phyloP scores from a whole-genome alignment of 2,329 filamentous ascomycete genomes.

The Colletotrichum melonis region DNA sequence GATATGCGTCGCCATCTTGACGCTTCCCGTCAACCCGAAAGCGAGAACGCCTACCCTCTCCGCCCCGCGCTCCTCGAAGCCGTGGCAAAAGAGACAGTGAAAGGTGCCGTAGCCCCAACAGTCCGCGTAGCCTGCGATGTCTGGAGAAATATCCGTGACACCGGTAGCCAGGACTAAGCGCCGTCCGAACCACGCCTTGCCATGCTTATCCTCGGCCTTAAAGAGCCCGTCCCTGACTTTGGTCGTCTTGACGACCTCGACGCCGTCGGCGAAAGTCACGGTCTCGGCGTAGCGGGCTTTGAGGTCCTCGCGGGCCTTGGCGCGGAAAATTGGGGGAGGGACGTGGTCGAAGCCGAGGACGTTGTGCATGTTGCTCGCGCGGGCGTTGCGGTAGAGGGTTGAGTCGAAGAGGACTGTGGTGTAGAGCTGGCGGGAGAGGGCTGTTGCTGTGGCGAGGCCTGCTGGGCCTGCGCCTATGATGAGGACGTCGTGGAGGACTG shows the following conservation, averaged over 20 bases:
- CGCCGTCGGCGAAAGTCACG: constrained; percentile 44
- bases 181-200: constrained; percentile 56
- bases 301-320: constrained; percentile 48
- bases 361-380: constrained; percentile 60
- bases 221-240: constrained; percentile 47
- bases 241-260: constrained; percentile 43
- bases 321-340: constrained; percentile 47
- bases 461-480: constrained; percentile 65
- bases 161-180: constrained; percentile 69
- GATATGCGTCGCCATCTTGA: constrained; percentile 50
- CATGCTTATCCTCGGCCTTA: constrained; percentile 52
- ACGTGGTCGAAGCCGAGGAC: constrained; percentile 53
- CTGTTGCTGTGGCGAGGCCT: constrained; percentile 58
- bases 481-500: constrained; percentile 57
- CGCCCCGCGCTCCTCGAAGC: constrained; percentile 65
- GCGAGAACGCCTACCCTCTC: constrained; percentile 59
- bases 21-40: constrained; percentile 45
- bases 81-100: constrained; percentile 71
- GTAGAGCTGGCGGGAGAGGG: constrained; percentile 61
- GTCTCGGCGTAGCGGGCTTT: constrained; percentile 44
- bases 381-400: constrained; percentile 60
- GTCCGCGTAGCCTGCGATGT: constrained; percentile 64
- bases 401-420: constrained; percentile 62
- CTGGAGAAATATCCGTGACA: constrained; percentile 60
- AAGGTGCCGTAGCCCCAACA: constrained; percentile 66